A percentile compares a stretch with the other conserved stretches of the same genome.
phyloP scores from a whole-genome alignment of 441 rosid species.

The Melastoma candidum region DNA sequence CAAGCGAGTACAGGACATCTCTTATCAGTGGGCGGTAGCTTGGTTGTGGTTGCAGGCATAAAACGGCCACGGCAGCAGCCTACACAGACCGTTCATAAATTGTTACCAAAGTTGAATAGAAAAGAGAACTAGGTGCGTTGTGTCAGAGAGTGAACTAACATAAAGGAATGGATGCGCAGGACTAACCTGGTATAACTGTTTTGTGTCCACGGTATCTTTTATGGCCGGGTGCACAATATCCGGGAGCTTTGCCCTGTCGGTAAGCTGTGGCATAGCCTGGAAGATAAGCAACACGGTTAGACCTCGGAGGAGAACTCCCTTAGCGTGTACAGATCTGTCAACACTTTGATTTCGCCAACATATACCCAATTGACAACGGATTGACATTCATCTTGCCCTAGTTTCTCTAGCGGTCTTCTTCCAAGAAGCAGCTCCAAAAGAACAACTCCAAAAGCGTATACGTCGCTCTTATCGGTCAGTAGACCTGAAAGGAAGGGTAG shows the following conservation, averaged over 20 bases:
- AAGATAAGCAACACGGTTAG: background rate
- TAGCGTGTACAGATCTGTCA: background rate
- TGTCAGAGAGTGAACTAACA: background rate
- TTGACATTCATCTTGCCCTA: conserved; percentile 4
- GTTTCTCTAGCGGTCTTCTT: conserved; percentile 3
- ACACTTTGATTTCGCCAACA: background rate
- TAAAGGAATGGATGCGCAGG: background rate
- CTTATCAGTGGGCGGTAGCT: conserved; percentile 4
- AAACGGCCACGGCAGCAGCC: conserved; percentile 9
- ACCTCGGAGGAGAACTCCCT: background rate
- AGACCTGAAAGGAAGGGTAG: background rate
- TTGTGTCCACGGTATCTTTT: conserved; percentile 2
- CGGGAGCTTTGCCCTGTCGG: conserved; percentile 5
- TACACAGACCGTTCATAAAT: background rate
- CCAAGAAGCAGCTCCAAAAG: conserved; percentile 10
- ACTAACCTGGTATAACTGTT: conserved; percentile 6
- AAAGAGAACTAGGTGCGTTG: background rate
- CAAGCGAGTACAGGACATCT: conserved; percentile 2
- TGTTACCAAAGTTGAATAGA: background rate
- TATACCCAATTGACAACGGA: conserved; percentile 8
- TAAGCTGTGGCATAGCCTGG: conserved; percentile 11
- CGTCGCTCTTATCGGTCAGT: background rate
- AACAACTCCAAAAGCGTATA: conserved; percentile 10
- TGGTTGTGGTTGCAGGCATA: conserved; percentile 5
- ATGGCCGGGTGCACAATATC: conserved; percentile 5